phyloP scores from a whole-genome alignment of 352 stramenopile species.

The Globisporangium polare region DNA sequence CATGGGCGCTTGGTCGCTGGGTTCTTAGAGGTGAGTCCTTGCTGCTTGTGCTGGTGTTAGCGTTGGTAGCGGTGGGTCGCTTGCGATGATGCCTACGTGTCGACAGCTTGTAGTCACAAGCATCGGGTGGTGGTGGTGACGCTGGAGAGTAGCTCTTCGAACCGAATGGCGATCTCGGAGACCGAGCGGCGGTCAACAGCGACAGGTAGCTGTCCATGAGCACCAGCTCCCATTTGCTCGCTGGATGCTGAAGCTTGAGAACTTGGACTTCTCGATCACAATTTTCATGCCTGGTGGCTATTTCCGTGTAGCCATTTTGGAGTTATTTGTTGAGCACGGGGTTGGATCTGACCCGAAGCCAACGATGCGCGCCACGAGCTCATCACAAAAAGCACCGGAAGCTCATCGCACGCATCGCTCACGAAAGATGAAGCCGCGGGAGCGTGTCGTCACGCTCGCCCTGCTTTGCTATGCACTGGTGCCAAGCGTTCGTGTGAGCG shows the following conservation, averaged over 20 bases:
- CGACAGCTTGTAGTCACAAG: constrained; percentile 24
- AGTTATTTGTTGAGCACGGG: too few relatives aligned
- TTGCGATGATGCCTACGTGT: constrained; percentile 19
- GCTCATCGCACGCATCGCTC: too few relatives aligned
- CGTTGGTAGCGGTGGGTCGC: neutral
- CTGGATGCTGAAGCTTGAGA: neutral
- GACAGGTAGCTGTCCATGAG: constrained; percentile 9
- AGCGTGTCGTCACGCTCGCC: neutral
- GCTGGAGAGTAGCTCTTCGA: neutral
- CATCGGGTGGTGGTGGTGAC: constrained; percentile 1
- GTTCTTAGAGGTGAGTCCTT: neutral
- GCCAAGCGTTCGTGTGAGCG: neutral
- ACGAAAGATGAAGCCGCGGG: neutral
- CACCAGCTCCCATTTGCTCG: constrained; percentile 2
- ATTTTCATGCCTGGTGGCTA: neutral
- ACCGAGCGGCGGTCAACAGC: neutral
- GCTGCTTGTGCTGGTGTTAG: neutral
- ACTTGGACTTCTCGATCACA: neutral
- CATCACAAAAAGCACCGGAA: too few relatives aligned
- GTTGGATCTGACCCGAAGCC: too few relatives aligned
- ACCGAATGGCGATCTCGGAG: neutral
- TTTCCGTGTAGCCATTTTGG: neutral
- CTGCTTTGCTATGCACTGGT: neutral
- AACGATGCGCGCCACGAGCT: neutral
- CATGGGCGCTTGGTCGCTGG: neutral